These are phyloP conservation scores for Phtheirospermum japonicum DNA, from an alignment of 257 asterid genomes.

Conservation along the genomic window DNA sequence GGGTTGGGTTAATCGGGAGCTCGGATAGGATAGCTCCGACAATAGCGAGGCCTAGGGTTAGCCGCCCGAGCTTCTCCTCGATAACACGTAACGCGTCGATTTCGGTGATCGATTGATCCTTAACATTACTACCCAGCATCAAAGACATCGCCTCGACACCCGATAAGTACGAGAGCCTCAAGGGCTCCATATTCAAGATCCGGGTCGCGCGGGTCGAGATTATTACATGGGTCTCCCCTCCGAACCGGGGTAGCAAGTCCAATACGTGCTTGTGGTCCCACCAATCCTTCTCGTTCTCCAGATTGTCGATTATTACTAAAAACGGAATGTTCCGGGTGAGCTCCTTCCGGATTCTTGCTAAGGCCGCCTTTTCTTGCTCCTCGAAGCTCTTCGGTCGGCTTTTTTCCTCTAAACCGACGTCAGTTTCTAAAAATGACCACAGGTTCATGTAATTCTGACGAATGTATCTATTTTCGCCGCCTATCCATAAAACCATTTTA, in stretches of 20 bases:
- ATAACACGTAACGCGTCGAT: conserved; percentile 72
- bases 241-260: conserved; percentile 91
- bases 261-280: conserved; percentile 89
- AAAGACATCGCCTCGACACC: conserved; percentile 86
- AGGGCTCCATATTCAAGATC: conserved; percentile 77
- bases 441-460: conserved; percentile 73
- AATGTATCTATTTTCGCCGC: conserved; percentile 75
- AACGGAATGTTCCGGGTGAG: conserved; percentile 78
- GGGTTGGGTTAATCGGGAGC: conserved; percentile 86
- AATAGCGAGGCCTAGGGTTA: conserved; percentile 81
- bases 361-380: conserved; percentile 80
- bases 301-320: conserved; percentile 66
- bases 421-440: conserved; percentile 72
- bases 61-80: conserved; percentile 90
- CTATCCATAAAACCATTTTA: conserved; percentile 83
- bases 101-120: conserved; percentile 69
- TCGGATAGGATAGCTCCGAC: conserved; percentile 87
- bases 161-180: conserved; percentile 77
- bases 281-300: conserved; percentile 97
- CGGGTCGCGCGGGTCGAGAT: conserved; percentile 72
- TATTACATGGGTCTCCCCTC: conserved; percentile 93
- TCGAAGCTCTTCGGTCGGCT: conserved; percentile 64
- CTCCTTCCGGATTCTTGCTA: conserved; percentile 75
- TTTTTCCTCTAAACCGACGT: conserved; percentile 78
- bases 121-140: conserved; percentile 67